A percentile compares a stretch with the other conserved stretches of the same genome.
These are phyloP conservation scores for Rhizopogon rudus DNA, from an alignment of 768 basidiomycete species.

Conservation along the genomic window DNA sequence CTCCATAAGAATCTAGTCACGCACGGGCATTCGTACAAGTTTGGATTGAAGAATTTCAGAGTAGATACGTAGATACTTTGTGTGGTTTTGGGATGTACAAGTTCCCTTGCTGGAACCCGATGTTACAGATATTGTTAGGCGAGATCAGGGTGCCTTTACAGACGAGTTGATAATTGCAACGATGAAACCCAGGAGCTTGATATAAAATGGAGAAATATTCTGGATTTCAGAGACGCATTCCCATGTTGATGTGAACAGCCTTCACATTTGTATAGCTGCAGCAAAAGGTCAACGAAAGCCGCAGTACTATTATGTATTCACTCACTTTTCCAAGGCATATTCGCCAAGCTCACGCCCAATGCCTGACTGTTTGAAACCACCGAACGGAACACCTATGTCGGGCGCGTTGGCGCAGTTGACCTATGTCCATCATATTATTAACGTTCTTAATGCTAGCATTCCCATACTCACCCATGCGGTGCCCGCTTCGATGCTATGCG, in stretches of 20 bases:
- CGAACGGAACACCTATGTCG: constrained; percentile 53
- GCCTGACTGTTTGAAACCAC: constrained; percentile 71
- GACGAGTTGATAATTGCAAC: background rate
- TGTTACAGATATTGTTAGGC: too few relatives aligned
- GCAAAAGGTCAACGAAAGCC: background rate
- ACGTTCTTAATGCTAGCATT: background rate
- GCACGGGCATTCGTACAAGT: too few relatives aligned
- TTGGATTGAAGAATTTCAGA: too few relatives aligned
- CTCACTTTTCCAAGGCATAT: constrained; percentile 38
- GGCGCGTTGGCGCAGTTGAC: constrained; percentile 39
- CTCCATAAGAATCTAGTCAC: too few relatives aligned
- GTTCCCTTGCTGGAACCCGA: too few relatives aligned
- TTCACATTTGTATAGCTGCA: constrained; percentile 63
- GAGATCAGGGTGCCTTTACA: too few relatives aligned
- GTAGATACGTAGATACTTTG: too few relatives aligned
- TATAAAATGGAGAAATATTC: background rate
- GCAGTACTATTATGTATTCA: background rate
- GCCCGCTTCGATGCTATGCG: constrained; percentile 38
- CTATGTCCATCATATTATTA: constrained; percentile 13
- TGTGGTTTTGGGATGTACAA: too few relatives aligned
- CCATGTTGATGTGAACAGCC: constrained; percentile 62
- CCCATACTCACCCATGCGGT: constrained; percentile 26
- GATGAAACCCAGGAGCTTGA: background rate
- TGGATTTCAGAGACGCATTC: constrained; percentile 6
- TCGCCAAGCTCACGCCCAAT: constrained; percentile 70